phyloP scores from a whole-genome alignment of 805 yeast species.

The Saccharomycopsis sp. region DNA sequence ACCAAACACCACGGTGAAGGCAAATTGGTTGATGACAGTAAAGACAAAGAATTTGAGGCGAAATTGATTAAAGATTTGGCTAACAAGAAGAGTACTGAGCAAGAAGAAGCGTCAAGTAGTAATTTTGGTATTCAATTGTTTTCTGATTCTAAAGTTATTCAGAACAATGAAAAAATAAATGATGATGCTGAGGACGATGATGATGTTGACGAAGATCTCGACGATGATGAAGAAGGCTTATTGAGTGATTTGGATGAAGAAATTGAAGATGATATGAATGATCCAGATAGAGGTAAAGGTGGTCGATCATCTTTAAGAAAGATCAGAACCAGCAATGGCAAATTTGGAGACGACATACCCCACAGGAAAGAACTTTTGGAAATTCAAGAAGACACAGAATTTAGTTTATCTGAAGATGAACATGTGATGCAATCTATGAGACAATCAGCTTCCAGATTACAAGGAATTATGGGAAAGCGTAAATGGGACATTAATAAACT shows the following conservation, averaged over 20 bases:
- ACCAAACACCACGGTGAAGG: constrained; percentile 25
- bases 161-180: constrained; percentile 1
- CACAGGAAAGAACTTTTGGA: constrained; percentile 33
- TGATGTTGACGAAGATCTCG: constrained; percentile 30
- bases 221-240: constrained; percentile 34
- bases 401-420: constrained; percentile 34
- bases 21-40: constrained; percentile 15
- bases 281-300: constrained; percentile 32
- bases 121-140: constrained; percentile 18
- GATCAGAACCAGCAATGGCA: constrained; percentile 35
- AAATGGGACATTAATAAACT: constrained; percentile 78
- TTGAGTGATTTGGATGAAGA: constrained; percentile 36
- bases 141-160: constrained; percentile 13
- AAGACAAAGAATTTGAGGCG: constrained; percentile 16
- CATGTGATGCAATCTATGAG: constrained; percentile 25
- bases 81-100: constrained; percentile 15
- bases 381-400: constrained; percentile 48
- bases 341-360: constrained; percentile 31
- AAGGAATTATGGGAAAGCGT: constrained; percentile 43
- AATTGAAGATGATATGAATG: constrained; percentile 34
- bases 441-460: constrained; percentile 52
- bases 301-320: constrained; percentile 25
- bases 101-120: constrained; percentile 12
- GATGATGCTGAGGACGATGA: constrained; percentile 22
- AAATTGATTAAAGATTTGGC: constrained; percentile 16